Conservation (phyloP, 1,284 basidiomycete genomes). For the Quambalaria eucalypti region DNA sequence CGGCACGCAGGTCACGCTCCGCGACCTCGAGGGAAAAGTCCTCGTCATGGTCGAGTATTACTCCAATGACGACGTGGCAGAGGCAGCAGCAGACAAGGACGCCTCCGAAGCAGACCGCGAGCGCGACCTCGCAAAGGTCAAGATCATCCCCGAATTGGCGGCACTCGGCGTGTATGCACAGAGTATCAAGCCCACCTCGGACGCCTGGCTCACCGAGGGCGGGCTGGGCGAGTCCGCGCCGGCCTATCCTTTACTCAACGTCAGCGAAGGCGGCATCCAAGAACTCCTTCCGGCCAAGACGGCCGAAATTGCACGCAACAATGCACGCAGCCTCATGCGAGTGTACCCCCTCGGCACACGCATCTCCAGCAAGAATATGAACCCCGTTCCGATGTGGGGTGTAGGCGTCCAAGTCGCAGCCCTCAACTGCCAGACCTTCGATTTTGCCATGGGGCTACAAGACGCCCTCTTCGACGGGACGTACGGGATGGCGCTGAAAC, state of each 20-base stretch:
- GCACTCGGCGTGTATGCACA: conserved; percentile 37
- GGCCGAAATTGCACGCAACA: conserved; percentile 47
- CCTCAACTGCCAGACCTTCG: conserved; percentile 57
- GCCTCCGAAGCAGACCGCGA: conserved; percentile 8
- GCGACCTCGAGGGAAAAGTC: conserved; percentile 54
- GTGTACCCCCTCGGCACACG: conserved; percentile 59
- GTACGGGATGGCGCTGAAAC: conserved; percentile 57
- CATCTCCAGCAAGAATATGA: conserved; percentile 46
- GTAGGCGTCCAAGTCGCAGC: conserved; percentile 56
- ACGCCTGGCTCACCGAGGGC: conserved; percentile 30
- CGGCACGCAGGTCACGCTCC: conserved; percentile 50
- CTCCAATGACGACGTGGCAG: conserved; percentile 3
- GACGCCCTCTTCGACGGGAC: conserved; percentile 60
- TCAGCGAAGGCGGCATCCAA: conserved; percentile 54
- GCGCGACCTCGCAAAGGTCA: background rate
- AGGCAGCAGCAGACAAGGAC: background rate
- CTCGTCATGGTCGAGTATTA: conserved; percentile 55
- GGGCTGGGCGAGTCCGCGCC: conserved; percentile 28
- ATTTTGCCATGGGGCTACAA: conserved; percentile 51
- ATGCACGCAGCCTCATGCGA: conserved; percentile 53
- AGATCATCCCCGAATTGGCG: conserved; percentile 37
- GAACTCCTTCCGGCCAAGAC: conserved; percentile 49
- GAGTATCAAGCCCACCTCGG: conserved; percentile 28
- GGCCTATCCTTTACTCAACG: conserved; percentile 53
- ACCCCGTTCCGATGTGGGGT: conserved; percentile 53